phyloP scores from a whole-genome alignment of 176 grass and related monocot species.

The Avena sativa region DNA sequence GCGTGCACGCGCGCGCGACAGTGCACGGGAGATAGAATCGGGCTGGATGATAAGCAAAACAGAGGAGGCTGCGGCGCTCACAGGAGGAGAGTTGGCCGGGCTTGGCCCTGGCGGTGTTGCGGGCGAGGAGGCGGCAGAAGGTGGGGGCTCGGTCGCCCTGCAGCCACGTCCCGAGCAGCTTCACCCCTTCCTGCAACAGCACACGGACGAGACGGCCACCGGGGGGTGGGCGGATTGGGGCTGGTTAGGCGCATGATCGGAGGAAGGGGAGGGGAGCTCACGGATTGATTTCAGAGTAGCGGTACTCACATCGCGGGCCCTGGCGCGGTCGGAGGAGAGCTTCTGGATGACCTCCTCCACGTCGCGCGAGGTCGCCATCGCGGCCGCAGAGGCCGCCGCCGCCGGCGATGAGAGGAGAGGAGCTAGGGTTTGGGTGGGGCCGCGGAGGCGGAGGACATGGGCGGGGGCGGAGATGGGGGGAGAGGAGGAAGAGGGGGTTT shows the following conservation, averaged over 20 bases:
- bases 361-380: conserved; percentile 66
- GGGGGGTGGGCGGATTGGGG: neutral
- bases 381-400: neutral
- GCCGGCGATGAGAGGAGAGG: neutral
- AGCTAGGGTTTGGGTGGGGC: conserved; percentile 37
- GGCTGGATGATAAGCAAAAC: neutral
- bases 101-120: conserved; percentile 57
- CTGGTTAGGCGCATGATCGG: neutral
- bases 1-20: neutral
- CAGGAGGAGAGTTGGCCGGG: conserved; percentile 52
- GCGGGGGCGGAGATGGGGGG: neutral
- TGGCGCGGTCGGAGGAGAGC: conserved; percentile 82
- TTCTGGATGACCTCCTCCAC: conserved; percentile 70
- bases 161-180: conserved; percentile 73
- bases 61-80: conserved; percentile 26
- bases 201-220: neutral
- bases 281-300: neutral
- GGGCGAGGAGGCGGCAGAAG: conserved; percentile 73
- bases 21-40: too few relatives aligned
- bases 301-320: conserved; percentile 64
- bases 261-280: neutral
- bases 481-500: neutral
- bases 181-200: conserved; percentile 69
- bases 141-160: conserved; percentile 58
- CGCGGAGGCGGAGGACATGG: neutral